phyloP scores from a whole-genome alignment of 2,329 filamentous ascomycete species.

The Penicillium vulpinum region DNA sequence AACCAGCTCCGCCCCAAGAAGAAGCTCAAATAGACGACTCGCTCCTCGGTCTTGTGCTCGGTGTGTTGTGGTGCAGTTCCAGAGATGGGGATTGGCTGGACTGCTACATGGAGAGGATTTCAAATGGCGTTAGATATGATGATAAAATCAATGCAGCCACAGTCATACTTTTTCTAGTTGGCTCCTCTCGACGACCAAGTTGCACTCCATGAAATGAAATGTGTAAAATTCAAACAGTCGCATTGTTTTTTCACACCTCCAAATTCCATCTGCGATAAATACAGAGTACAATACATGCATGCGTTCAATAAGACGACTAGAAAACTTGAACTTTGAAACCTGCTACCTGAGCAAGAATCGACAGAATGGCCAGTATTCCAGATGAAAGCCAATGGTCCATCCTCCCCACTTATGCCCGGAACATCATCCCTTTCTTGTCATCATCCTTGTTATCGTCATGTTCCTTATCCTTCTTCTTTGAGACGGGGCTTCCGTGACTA shows the following conservation, averaged over 20 bases:
- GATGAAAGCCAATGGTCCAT: not conserved
- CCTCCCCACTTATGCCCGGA: slow-evolving; percentile 18
- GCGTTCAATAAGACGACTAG: slow-evolving; percentile 8
- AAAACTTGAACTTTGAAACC: slow-evolving; percentile 1
- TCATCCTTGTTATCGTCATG: slow-evolving; percentile 32
- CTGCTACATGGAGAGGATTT: slow-evolving; percentile 39
- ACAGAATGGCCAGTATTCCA: slow-evolving; percentile 7
- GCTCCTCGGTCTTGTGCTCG: slow-evolving; percentile 49
- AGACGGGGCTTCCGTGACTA: slow-evolving; percentile 64
- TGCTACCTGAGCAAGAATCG: slow-evolving; percentile 25
- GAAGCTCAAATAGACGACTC: slow-evolving; percentile 83
- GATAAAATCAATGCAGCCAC: slow-evolving; percentile 39
- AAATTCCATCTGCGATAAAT: slow-evolving; percentile 9
- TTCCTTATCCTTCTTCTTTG: slow-evolving; percentile 42
- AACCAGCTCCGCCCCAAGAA: slow-evolving; percentile 99
- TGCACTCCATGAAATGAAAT: slow-evolving; percentile 39
- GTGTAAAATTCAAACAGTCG: slow-evolving; percentile 37
- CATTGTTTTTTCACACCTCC: slow-evolving; percentile 1
- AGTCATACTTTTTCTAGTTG: slow-evolving; percentile 39
- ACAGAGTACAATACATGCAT: slow-evolving; percentile 20
- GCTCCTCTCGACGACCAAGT: slow-evolving; percentile 35
- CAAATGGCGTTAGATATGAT: slow-evolving; percentile 43
- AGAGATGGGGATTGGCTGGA: slow-evolving; percentile 34
- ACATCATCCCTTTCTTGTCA: slow-evolving; percentile 34
- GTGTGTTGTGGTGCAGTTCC: slow-evolving; percentile 36